Conservation (phyloP, 169 alveolate species). For the Blepharisma undulans region DNA sequence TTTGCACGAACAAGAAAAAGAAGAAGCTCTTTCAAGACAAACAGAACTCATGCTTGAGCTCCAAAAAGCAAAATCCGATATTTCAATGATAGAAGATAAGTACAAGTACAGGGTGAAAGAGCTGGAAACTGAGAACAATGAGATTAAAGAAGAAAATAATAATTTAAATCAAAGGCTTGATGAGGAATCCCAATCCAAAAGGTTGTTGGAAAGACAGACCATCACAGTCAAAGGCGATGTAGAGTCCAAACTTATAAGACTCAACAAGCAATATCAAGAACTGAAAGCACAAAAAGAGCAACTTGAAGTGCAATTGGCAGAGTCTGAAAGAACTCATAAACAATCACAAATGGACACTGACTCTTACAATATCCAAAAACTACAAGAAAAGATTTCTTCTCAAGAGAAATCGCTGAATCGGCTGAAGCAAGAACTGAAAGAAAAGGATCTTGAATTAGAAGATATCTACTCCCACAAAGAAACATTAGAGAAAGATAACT, state of each 20-base stretch:
- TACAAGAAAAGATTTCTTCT: neutral
- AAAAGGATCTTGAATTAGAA: constrained; percentile 6
- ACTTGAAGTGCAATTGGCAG: neutral
- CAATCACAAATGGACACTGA: neutral
- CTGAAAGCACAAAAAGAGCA: constrained; percentile 22
- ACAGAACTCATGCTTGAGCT: constrained; percentile 1
- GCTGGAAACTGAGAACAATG: neutral
- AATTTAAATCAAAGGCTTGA: neutral
- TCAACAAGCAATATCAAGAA: neutral
- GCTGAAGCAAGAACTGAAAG: neutral
- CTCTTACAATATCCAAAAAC: neutral
- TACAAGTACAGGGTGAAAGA: neutral
- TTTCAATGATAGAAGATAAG: neutral
- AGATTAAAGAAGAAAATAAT: neutral
- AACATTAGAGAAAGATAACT: neutral
- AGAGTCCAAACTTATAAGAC: neutral
- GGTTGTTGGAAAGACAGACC: neutral
- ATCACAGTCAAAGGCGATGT: neutral
- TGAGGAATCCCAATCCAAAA: neutral
- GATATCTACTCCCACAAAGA: constrained; percentile 23
- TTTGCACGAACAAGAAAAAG: constrained; percentile 9
- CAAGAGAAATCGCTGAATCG: neutral
- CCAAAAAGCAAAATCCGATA: constrained; percentile 26
- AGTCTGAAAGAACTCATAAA: neutral
- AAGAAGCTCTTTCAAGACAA: constrained; percentile 16